Conservation (phyloP, 257 asterid genomes). For the Rehmannia glutinosa region DNA sequence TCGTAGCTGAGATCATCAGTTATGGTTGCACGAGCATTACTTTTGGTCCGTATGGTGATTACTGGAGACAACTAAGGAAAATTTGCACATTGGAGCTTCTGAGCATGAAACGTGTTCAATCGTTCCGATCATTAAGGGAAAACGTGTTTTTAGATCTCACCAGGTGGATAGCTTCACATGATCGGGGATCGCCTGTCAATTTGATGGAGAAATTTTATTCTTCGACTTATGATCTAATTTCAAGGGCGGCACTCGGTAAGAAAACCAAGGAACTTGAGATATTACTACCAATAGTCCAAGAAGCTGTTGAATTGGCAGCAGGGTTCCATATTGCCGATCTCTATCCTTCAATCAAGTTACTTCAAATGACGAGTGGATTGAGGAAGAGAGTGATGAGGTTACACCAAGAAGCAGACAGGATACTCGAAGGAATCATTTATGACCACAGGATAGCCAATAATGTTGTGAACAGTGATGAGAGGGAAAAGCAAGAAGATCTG, state of each 20-base stretch:
- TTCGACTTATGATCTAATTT: not conserved
- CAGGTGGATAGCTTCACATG: not conserved
- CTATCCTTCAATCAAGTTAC: conserved; percentile 29
- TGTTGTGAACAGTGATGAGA: not conserved
- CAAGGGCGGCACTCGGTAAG: conserved; percentile 34
- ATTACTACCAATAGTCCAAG: not conserved
- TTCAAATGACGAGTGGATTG: conserved; percentile 19
- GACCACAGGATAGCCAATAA: conserved; percentile 10
- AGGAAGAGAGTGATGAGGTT: conserved; percentile 15
- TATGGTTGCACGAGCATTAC: too few relatives aligned
- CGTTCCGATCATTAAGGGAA: too few relatives aligned
- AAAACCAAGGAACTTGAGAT: conserved; percentile 13
- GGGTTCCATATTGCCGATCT: conserved; percentile 29
- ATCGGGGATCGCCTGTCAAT: conserved; percentile 22
- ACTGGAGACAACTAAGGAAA: too few relatives aligned
- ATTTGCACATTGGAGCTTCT: too few relatives aligned
- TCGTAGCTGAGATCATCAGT: too few relatives aligned
- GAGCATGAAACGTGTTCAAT: too few relatives aligned
- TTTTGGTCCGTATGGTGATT: too few relatives aligned
- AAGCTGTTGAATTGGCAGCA: not conserved
- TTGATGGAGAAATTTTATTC: conserved; percentile 18
- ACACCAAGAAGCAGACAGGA: conserved; percentile 15
- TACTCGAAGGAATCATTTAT: conserved; percentile 23
- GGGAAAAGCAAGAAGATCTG: too few relatives aligned
- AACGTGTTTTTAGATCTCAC: too few relatives aligned